A percentile compares a stretch with the other conserved stretches of the same genome.
Evolutionary conservation across 2,329 filamentous ascomycete species (phyloP).

Genomic region (Fusarium heterosporum): DNA sequence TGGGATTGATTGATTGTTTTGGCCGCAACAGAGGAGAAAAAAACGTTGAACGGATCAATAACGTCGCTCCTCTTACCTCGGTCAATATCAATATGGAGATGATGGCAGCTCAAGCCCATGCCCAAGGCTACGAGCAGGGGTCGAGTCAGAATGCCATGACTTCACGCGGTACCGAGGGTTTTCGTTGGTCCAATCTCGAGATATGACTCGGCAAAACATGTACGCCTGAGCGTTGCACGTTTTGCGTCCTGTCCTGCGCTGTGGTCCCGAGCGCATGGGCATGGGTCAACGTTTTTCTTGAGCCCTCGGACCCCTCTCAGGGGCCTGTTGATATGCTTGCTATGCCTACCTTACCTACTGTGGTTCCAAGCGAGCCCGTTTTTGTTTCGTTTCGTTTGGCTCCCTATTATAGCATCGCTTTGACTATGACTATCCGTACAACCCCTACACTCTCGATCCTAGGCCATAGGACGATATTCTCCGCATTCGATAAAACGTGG

Average conservation of each 20-base stretch:
- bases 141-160: conserved; percentile 30
- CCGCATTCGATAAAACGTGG: conserved; percentile 32
- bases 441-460: conserved; percentile 20
- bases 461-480: conserved; percentile 21
- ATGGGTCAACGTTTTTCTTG: conserved; percentile 18
- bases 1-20: no score
- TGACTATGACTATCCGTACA: neutral
- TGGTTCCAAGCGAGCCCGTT: conserved; percentile 28
- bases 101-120: neutral
- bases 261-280: conserved; percentile 29
- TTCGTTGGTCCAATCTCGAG: conserved; percentile 5
- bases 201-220: conserved; percentile 15
- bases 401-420: neutral
- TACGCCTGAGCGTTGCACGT: conserved; percentile 18
- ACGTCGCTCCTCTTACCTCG: neutral
- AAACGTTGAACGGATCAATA: neutral
- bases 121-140: neutral
- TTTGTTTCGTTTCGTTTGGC: conserved; percentile 39
- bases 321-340: conserved; percentile 11
- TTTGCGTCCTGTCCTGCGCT: conserved; percentile 8
- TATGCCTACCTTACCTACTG: neutral
- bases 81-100: neutral
- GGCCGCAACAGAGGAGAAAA: neutral
- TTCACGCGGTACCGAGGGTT: neutral
- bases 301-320: conserved; percentile 21